Conservation (phyloP, 139 green algal species). For the Coelastrella sp. region DNA sequence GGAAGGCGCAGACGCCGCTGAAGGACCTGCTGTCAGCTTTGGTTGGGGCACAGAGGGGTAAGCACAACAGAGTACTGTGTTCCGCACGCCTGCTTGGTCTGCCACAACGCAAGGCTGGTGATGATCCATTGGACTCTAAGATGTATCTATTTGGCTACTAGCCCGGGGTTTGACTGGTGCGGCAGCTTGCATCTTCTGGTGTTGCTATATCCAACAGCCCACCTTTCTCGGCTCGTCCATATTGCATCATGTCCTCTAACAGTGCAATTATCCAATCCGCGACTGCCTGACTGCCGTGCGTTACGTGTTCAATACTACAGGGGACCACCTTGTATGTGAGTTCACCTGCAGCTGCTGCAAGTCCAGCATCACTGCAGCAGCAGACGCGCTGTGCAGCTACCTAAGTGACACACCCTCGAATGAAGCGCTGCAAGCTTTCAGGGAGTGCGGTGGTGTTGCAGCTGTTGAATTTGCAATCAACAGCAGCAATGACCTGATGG, state of each 20-base stretch:
- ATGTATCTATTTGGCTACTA: no score
- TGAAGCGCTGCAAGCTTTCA: neutral
- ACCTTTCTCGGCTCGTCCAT: no score
- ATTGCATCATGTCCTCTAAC: no score
- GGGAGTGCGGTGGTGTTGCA: neutral
- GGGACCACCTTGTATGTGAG: conserved; percentile 27
- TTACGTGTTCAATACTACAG: neutral
- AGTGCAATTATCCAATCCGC: no score
- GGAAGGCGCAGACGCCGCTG: neutral
- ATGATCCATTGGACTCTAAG: no score
- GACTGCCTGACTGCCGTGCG: no score
- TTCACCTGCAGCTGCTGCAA: conserved; percentile 41
- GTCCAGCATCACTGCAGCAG: conserved; percentile 17
- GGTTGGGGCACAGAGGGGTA: neutral
- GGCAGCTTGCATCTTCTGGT: no score
- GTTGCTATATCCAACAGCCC: no score
- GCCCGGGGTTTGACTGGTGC: no score
- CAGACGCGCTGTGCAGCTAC: conserved; percentile 27
- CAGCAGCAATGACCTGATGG: conserved; percentile 20
- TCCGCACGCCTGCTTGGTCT: no score
- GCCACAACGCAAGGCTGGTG: no score
- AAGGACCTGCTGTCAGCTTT: neutral
- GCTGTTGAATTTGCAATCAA: neutral
- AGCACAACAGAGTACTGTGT: neutral
- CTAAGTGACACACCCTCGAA: neutral